A percentile compares a stretch with the other conserved stretches of the same genome.
phyloP scores from a whole-genome alignment of 1,284 basidiomycete species.

The Fomitopsis betulina region DNA sequence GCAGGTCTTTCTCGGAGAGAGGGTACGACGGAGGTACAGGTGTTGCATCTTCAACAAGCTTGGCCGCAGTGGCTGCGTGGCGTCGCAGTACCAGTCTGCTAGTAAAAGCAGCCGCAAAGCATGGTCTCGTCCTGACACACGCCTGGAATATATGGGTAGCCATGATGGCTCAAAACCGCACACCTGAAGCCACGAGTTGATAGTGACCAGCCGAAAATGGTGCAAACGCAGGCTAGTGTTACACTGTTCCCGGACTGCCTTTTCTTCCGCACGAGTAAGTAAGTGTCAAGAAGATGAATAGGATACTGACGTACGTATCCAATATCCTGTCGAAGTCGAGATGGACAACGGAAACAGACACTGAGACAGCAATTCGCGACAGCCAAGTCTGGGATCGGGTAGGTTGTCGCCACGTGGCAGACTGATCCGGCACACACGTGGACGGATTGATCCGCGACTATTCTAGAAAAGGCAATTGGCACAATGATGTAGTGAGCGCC shows the following conservation, averaged over 20 bases:
- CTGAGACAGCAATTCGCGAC: too few species aligned
- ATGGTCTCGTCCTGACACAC: constrained; percentile 16
- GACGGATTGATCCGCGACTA: too few species aligned
- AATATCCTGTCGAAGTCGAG: background rate
- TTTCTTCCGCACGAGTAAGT: background rate
- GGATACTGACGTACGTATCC: background rate
- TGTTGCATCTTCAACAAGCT: constrained; percentile 11
- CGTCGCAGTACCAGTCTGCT: constrained; percentile 13
- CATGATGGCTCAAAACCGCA: constrained; percentile 2
- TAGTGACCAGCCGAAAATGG: background rate
- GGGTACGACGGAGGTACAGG: constrained; percentile 30
- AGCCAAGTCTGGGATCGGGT: background rate
- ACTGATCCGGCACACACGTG: too few species aligned
- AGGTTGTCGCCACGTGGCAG: too few species aligned
- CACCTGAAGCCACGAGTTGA: background rate
- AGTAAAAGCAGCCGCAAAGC: constrained; percentile 1
- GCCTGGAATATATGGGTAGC: constrained; percentile 14
- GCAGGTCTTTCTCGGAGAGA: constrained; percentile 54
- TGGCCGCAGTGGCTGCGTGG: constrained; percentile 20
- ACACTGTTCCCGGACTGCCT: background rate
- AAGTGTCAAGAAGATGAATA: background rate
- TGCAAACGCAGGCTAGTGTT: background rate
- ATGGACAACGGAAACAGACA: background rate
- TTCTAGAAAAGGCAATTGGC: too few species aligned
- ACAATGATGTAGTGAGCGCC: too few species aligned